A percentile compares a stretch with the other conserved stretches of the same genome.
phyloP scores from a whole-genome alignment of 2,329 filamentous ascomycete genomes.

The Colletotrichum zoysiae region DNA sequence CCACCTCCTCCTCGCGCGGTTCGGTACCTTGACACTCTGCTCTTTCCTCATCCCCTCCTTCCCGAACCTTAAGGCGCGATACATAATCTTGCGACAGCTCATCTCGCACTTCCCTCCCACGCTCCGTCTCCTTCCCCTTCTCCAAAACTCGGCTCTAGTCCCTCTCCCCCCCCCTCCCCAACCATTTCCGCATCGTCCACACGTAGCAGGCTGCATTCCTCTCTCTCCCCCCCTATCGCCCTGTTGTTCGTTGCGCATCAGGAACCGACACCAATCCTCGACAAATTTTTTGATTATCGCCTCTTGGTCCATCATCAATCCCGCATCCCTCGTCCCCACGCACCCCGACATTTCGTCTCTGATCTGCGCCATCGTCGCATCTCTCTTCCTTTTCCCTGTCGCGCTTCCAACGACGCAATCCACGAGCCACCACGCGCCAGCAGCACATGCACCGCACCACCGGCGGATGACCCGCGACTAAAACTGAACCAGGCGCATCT shows the following conservation, averaged over 20 bases:
- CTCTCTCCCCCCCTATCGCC: not conserved
- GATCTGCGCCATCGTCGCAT: conserved; percentile 34
- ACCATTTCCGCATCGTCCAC: conserved; percentile 30
- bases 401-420: conserved; percentile 11
- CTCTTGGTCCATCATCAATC: conserved; percentile 16
- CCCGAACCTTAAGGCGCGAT: conserved; percentile 40
- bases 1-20: conserved; percentile 30
- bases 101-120: conserved; percentile 28
- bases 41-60: conserved; percentile 24
- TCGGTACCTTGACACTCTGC: conserved; percentile 29
- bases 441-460: conserved; percentile 47
- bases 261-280: conserved; percentile 17
- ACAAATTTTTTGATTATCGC: conserved; percentile 25
- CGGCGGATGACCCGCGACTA: conserved; percentile 49
- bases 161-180: not conserved
- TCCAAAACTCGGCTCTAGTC: conserved; percentile 25
- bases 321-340: conserved; percentile 10
- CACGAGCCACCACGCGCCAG: conserved; percentile 40
- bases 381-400: conserved; percentile 5
- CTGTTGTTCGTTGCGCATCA: conserved; percentile 29
- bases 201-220: conserved; percentile 39
- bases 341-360: not conserved
- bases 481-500: conserved; percentile 44
- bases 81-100: conserved; percentile 44
- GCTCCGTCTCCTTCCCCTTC: conserved; percentile 13